Conservation (phyloP, 2,329 filamentous ascomycete genomes). For the Neophaeococcomyces mojaviensis region DNA sequence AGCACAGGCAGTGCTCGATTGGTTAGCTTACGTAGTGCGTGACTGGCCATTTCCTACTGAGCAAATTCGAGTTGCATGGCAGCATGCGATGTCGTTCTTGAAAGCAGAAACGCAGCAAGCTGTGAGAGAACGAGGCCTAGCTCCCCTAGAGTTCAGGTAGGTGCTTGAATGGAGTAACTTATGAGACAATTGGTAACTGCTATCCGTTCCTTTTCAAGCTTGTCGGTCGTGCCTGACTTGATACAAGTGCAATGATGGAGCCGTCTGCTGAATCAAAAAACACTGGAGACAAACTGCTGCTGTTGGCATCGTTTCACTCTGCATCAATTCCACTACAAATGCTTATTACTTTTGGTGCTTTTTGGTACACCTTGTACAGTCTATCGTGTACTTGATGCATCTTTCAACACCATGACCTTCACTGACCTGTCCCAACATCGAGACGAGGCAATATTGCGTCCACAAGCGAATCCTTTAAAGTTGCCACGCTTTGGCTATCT, state of each 20-base stretch:
- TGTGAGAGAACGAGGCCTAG: slow-evolving; percentile 50
- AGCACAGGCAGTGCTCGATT: slow-evolving; percentile 60
- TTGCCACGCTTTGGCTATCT: neutral
- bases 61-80: slow-evolving; percentile 39
- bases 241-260: neutral
- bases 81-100: slow-evolving; percentile 32
- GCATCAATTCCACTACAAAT: neutral
- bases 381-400: slow-evolving; percentile 5
- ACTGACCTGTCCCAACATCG: neutral
- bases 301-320: too few species aligned
- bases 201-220: neutral
- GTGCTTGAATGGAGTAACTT: too few species aligned
- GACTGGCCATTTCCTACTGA: slow-evolving; percentile 32
- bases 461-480: neutral
- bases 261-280: neutral
- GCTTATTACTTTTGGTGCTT: neutral
- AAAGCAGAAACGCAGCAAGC: slow-evolving; percentile 47
- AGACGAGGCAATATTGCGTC: neutral
- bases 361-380: neutral
- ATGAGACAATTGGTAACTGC: too few species aligned
- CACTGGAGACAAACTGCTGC: too few species aligned
- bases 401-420: slow-evolving; percentile 1
- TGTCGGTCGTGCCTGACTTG: slow-evolving; percentile 5
- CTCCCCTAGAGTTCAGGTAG: slow-evolving; percentile 42
- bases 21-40: slow-evolving; percentile 44